Conservation (phyloP, 1,284 basidiomycete species). For the Phylloporus sp. region DNA sequence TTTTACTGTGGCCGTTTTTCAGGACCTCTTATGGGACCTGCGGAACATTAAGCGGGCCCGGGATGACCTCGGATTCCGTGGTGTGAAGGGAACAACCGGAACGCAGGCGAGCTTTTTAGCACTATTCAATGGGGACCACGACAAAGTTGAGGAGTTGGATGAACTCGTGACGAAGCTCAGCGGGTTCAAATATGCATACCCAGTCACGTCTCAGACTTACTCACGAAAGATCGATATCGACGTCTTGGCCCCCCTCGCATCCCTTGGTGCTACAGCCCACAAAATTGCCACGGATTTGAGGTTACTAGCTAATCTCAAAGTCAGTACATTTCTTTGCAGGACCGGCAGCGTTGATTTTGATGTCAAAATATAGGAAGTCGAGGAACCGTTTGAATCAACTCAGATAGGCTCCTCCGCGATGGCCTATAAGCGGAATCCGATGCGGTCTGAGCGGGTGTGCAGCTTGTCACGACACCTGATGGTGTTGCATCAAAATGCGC, state of each 20-base stretch:
- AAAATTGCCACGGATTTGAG: slow-evolving; percentile 98
- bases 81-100: slow-evolving; percentile 98
- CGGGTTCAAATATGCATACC: slow-evolving; percentile 94
- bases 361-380: slow-evolving; percentile 74
- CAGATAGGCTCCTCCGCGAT: slow-evolving; percentile 99
- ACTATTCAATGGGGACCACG: slow-evolving; percentile 94
- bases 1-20: slow-evolving; percentile 2
- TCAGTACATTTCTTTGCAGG: slow-evolving; percentile 26
- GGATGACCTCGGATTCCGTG: slow-evolving; percentile 96
- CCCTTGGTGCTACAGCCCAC: slow-evolving; percentile 94
- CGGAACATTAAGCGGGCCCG: slow-evolving; percentile 91
- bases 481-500: slow-evolving; percentile 91
- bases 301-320: slow-evolving; percentile 91
- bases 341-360: slow-evolving; percentile 1
- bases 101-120: slow-evolving; percentile 97
- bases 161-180: slow-evolving; percentile 87
- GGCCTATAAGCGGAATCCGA: slow-evolving; percentile 99
- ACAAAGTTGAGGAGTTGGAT: slow-evolving; percentile 94
- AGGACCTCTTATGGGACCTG: slow-evolving; percentile 97
- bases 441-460: slow-evolving; percentile 98
- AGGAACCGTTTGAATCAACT: slow-evolving; percentile 98
- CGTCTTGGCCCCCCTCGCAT: slow-evolving; percentile 87
- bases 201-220: slow-evolving; percentile 98
- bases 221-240: slow-evolving; percentile 98
- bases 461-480: slow-evolving; percentile 92